Percentiles rank a stretch among this genome's conserved stretches.
These are phyloP conservation scores for Favolaschia claudopus DNA, from an alignment of 768 basidiomycete species.

Conservation along the genomic window DNA sequence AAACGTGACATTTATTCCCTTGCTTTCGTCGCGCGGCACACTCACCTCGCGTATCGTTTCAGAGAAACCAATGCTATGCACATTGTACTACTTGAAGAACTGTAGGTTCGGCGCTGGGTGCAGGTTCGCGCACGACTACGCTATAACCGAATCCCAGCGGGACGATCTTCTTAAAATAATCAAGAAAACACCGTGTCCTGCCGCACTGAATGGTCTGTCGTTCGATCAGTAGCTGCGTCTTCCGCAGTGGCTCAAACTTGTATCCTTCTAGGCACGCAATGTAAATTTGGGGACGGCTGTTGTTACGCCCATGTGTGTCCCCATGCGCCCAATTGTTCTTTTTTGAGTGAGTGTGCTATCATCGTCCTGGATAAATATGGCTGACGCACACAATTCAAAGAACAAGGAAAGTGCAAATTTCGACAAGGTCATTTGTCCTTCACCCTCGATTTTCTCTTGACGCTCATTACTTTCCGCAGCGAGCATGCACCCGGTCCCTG, in stretches of 20 bases:
- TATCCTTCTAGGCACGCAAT: slow-evolving; percentile 1
- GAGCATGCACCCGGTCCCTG: slow-evolving; percentile 8
- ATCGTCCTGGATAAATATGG: too few relatives aligned
- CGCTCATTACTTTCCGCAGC: background rate
- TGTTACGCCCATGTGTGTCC: slow-evolving; percentile 20
- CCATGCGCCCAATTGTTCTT: slow-evolving; percentile 14
- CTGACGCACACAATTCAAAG: too few relatives aligned
- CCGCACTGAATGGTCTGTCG: background rate
- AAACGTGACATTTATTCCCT: slow-evolving; percentile 2
- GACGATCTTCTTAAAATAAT: slow-evolving; percentile 10
- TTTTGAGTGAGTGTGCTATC: slow-evolving; percentile 20
- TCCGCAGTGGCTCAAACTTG: background rate
- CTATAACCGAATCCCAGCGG: slow-evolving; percentile 14
- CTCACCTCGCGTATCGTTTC: background rate
- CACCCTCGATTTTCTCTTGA: background rate
- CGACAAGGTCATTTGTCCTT: slow-evolving; percentile 7
- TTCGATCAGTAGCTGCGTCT: too few relatives aligned
- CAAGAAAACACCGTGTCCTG: slow-evolving; percentile 19
- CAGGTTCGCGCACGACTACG: slow-evolving; percentile 22
- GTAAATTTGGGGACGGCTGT: slow-evolving; percentile 11
- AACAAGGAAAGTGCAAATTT: slow-evolving; percentile 22
- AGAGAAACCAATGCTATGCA: slow-evolving; percentile 20
- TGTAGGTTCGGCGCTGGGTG: slow-evolving; percentile 13
- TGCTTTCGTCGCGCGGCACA: too few relatives aligned
- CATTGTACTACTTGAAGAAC: slow-evolving; percentile 19